Conservation (phyloP, 2,329 filamentous ascomycete species). For the Pyricularia sp. region DNA sequence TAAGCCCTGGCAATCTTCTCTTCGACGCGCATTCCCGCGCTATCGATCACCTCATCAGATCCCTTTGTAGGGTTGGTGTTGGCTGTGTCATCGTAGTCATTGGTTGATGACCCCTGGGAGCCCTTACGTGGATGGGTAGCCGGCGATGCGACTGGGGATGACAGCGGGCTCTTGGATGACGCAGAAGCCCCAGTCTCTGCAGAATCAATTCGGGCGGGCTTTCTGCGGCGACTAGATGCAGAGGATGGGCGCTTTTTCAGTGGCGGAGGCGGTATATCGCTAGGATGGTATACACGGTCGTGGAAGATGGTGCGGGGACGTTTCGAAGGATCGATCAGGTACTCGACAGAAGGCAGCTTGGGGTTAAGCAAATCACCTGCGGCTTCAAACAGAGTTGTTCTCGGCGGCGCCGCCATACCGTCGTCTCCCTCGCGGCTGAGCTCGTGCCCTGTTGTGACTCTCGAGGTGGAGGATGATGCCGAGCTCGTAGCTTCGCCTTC, state of each 20-base stretch:
- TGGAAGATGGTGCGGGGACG: constrained; percentile 90
- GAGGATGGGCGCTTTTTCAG: constrained; percentile 36
- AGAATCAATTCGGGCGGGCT: constrained; percentile 8
- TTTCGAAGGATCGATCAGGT: constrained; percentile 68
- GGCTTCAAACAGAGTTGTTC: constrained; percentile 88
- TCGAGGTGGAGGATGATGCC: constrained; percentile 22
- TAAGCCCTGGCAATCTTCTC: constrained; percentile 97
- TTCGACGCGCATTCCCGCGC: constrained; percentile 72
- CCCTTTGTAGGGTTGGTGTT: constrained; percentile 9
- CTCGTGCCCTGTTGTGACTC: constrained; percentile 38
- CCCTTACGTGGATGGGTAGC: background rate
- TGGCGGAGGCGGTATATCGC: constrained; percentile 78
- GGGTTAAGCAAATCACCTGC: constrained; percentile 87
- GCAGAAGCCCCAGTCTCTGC: constrained; percentile 5
- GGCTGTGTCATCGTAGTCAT: constrained; percentile 39
- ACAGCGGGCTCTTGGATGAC: constrained; percentile 14
- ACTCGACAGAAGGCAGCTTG: constrained; percentile 68
- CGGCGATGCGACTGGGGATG: constrained; percentile 21
- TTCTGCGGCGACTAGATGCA: constrained; percentile 14
- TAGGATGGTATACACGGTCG: constrained; percentile 85
- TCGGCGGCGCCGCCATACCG: constrained; percentile 58
- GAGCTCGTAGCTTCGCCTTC: constrained; percentile 22
- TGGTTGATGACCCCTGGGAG: constrained; percentile 22
- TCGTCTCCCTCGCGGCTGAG: constrained; percentile 19
- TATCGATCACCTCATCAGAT: constrained; percentile 30